These are phyloP conservation scores for Capsicum rhomboideum DNA, from an alignment of 257 asterid genomes.

Conservation along the genomic window DNA sequence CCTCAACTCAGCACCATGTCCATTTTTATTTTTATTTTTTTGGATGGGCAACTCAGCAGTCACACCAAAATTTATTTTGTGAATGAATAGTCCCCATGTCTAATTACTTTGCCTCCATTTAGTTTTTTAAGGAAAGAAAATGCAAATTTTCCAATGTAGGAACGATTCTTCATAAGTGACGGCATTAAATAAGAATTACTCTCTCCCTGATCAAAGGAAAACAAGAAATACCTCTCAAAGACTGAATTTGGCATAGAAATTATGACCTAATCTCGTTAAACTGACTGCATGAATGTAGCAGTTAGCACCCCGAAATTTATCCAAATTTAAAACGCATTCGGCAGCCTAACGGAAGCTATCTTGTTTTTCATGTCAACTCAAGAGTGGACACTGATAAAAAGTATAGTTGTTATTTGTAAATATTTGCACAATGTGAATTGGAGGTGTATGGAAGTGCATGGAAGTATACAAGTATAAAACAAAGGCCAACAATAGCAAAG, in stretches of 20 bases:
- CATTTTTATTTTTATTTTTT: no score
- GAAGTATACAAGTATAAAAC: no score
- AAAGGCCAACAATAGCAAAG: no score
- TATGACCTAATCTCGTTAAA: background rate
- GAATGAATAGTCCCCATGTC: background rate
- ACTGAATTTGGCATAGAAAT: background rate
- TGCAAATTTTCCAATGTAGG: background rate
- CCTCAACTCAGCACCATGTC: background rate
- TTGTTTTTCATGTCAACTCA: background rate
- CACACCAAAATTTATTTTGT: no score
- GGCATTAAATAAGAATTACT: background rate
- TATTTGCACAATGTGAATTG: background rate
- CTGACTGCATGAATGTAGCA: background rate
- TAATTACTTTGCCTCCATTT: background rate
- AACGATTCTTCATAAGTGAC: background rate
- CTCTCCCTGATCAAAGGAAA: background rate
- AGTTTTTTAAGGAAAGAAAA: background rate
- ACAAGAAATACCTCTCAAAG: background rate
- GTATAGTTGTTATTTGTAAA: background rate
- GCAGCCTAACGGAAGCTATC: background rate
- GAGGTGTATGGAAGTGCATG: background rate
- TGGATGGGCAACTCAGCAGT: no score
- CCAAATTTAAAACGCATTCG: no score
- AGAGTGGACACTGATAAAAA: background rate
- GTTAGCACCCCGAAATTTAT: background rate